Conservation (phyloP, 345 rosid species). For the Populus ilicifolia region DNA sequence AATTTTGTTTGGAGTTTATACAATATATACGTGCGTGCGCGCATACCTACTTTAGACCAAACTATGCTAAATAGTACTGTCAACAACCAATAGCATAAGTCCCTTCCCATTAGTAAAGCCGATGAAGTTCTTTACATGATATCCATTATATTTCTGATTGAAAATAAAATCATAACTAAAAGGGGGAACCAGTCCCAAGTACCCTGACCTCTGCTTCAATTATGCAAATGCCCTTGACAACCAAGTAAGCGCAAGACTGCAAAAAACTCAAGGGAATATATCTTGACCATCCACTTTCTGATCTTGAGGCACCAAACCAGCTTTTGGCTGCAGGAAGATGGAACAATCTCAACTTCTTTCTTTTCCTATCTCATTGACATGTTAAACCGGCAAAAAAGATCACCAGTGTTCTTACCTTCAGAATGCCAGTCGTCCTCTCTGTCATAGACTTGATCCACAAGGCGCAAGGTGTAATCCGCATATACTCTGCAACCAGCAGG, state of each 20-base stretch:
- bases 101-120: no score
- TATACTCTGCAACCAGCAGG: background rate
- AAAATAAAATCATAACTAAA: background rate
- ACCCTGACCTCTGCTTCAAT: conserved; percentile 22
- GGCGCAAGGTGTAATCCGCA: background rate
- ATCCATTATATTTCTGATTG: no score
- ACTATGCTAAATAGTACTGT: no score
- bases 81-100: no score
- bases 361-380: no score
- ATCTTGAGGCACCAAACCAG: conserved; percentile 31
- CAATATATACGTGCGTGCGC: no score
- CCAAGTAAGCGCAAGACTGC: background rate
- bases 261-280: conserved; percentile 17
- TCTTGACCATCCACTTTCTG: conserved; percentile 27
- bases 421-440: background rate
- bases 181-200: conserved; percentile 22
- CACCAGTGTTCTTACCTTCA: background rate
- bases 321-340: conserved; percentile 21
- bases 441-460: background rate
- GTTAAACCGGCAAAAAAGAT: background rate
- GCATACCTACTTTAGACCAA: no score
- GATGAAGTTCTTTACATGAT: no score
- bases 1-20: no score
- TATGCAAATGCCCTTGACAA: conserved; percentile 13
- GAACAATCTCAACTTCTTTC: background rate